Base-by-base conservation (phyloP, 2,329 filamentous ascomycete species). In the Fusarium torulosum region DNA sequence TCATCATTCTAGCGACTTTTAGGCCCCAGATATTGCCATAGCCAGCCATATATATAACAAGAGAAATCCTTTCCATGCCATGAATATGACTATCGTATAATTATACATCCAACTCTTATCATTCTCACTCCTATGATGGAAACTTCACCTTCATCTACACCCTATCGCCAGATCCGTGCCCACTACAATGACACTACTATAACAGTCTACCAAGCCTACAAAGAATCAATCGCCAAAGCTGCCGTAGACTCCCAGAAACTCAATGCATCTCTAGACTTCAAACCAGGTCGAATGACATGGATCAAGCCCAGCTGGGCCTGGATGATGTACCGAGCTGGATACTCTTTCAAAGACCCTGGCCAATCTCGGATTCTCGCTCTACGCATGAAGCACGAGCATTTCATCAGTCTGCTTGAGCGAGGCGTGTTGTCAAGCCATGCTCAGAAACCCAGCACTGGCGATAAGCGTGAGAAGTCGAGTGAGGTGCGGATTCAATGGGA, bases 281-380 rank as follows among this genome's bases (percentile, higher is more conserved):
- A 76, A 15, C 77, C 78, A n/a, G 75, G 75, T 2, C 83, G 87
- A 51, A 89, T 88, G 86, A 90, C 87, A 6, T 90, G 88, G 88
- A 84, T 90, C 67, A 90, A 90, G 71, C 87, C 87, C 0, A 85
- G 82, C 59, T 90, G 86, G 83, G 78, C 80, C 45, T 90, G 88
- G 88, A 87, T 89, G 83, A 84, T 88, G 76, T 89, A 90, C 72
- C 86, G 88, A 46, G 80, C 82, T 20, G 87, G 86, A 17, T 90
- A 88, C 77, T 85, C 84, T 1, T 82, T 80, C 74, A 90, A 90
- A 69, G 85, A 87, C 61, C 29, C 74, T 0, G 75, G 82, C 4
- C 87, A 90, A 74, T 79, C 82, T 33, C 82, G 81, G 45, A 85
- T 90, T 25, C 79, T 90, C 2, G 87, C 88, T 1, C 76, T 90